phyloP scores from a whole-genome alignment of 352 stramenopile species.

The Phytophthora pisi region DNA sequence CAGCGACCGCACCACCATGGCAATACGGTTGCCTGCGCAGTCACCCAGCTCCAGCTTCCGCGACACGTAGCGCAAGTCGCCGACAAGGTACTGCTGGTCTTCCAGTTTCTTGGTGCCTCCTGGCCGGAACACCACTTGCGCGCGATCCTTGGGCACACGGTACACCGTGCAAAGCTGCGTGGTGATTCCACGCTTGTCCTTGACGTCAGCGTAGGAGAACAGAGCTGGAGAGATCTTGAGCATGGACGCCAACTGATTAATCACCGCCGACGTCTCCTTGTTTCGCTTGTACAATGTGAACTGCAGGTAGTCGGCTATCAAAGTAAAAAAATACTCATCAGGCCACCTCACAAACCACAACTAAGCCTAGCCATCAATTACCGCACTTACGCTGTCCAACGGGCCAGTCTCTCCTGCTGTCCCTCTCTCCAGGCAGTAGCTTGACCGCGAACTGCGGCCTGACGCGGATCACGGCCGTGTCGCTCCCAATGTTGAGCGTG shows the following conservation, averaged over 20 bases:
- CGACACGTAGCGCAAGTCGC: slow-evolving; percentile 91
- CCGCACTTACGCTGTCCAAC: slow-evolving; percentile 67
- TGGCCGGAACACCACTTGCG: slow-evolving; percentile 53
- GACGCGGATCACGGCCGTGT: slow-evolving; percentile 77
- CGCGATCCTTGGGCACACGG: slow-evolving; percentile 66
- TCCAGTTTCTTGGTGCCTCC: slow-evolving; percentile 50
- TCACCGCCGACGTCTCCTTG: slow-evolving; percentile 90
- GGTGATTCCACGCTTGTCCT: slow-evolving; percentile 97
- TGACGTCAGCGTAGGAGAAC: slow-evolving; percentile 95
- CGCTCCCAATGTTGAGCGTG: slow-evolving; percentile 86
- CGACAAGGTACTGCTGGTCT: slow-evolving; percentile 87
- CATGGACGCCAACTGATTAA: slow-evolving; percentile 77
- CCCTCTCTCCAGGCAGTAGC: slow-evolving; percentile 59
- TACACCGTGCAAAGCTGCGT: slow-evolving; percentile 95
- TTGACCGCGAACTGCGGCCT: slow-evolving; percentile 44
- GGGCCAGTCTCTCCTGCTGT: slow-evolving; percentile 68
- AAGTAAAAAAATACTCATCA: neutral
- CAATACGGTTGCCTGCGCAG: slow-evolving; percentile 93
- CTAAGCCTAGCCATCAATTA: neutral
- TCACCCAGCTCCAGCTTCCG: slow-evolving; percentile 87
- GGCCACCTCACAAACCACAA: neutral
- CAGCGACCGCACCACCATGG: slow-evolving; percentile 93
- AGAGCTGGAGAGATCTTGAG: slow-evolving; percentile 67
- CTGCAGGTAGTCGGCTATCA: slow-evolving; percentile 88
- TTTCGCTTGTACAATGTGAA: slow-evolving; percentile 98